phyloP scores from a whole-genome alignment of 2,329 filamentous ascomycete genomes.

The Ceratocystis cacaofunesta region DNA sequence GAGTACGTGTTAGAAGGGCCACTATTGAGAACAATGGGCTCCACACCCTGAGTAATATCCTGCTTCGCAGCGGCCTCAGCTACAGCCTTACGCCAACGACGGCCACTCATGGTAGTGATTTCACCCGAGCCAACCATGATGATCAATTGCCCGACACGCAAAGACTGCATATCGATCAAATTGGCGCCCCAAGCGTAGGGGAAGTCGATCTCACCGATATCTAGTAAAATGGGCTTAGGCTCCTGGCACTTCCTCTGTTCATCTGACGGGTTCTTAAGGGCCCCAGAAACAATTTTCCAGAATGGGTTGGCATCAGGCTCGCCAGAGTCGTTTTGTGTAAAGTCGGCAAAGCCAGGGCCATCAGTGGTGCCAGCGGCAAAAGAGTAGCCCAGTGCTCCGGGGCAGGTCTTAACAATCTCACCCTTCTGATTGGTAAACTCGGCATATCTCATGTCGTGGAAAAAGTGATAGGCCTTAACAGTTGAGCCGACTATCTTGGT shows the following conservation, averaged over 20 bases:
- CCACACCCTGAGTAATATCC: conserved; percentile 26
- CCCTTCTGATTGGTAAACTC: conserved; percentile 59
- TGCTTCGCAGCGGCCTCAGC: conserved; percentile 32
- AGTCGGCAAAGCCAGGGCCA: conserved; percentile 77
- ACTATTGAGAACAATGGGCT: conserved; percentile 63
- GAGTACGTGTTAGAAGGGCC: conserved; percentile 81
- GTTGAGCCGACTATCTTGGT: conserved; percentile 46
- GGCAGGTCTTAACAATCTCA: conserved; percentile 56
- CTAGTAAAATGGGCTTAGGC: conserved; percentile 71
- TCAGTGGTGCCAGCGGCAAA: conserved; percentile 86
- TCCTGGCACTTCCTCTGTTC: conserved; percentile 61
- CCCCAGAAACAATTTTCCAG: conserved; percentile 58
- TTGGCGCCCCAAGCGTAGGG: conserved; percentile 83
- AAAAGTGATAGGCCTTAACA: conserved; percentile 68
- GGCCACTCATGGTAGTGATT: conserved; percentile 80
- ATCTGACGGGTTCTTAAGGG: conserved; percentile 53
- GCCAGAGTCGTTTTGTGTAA: conserved; percentile 67
- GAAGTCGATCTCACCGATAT: conserved; percentile 59
- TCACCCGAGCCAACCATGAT: conserved; percentile 79
- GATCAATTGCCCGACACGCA: conserved; percentile 70
- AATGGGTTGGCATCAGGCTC: conserved; percentile 55
- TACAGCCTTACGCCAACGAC: conserved; percentile 67
- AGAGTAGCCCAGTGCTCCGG: conserved; percentile 72
- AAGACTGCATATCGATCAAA: conserved; percentile 70
- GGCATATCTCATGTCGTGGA: conserved; percentile 61